Base-by-base conservation (phyloP, 495 filamentous ascomycete species). In the Aspergillus funiculosus region DNA sequence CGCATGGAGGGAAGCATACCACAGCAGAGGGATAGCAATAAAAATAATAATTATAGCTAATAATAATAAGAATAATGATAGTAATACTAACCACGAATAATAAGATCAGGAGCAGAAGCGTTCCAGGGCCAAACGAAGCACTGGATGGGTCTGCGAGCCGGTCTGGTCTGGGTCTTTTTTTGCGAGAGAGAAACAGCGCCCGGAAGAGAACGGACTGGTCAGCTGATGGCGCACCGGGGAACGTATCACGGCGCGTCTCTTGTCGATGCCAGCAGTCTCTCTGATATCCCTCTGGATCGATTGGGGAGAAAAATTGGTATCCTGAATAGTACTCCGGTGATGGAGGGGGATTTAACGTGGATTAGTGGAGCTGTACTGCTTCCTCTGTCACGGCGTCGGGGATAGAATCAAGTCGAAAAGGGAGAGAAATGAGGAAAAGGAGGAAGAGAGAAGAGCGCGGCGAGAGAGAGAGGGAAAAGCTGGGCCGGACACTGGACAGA, bases 111-210 rank as follows among this genome's bases (percentile, higher is more conserved):
- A 47, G 53, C 41, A 47, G 27, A 21, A 30, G 35, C 36, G 43
- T 41, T 46, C 46, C 46, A 50, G 35, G 38, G 46, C 39, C 44
- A 45, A 43, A 48, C 51, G 46, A 50, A 48, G 32, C 47, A 47
- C 26, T 50, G 51, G 44, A 54, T 53, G 57, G 53, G 57, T 56
- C 53, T 54, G 45, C 41, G 56, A 41, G 41, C 49, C 43, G 52
- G 48, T 49, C 53, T 52, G 49, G 39, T 44, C 44, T 47, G 39
- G 43, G 45, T 43, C 43, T 43, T n/a, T n/a, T n/a, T n/a, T 39
- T 41, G 36, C 35, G 41, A 28, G 25, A 29, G 35, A 42, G 31
- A 43, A 48, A 14, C 39, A 38, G 40, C 39, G 39, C 22, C 17
- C 51, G 50, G 49, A 51, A 40, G 38, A 43, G 38, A 50, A 36